Evolutionary conservation across 2,329 filamentous ascomycete species (phyloP), one percentile per base, ranked within the genome.

Genomic region (Botrytis deweyae): DNA sequence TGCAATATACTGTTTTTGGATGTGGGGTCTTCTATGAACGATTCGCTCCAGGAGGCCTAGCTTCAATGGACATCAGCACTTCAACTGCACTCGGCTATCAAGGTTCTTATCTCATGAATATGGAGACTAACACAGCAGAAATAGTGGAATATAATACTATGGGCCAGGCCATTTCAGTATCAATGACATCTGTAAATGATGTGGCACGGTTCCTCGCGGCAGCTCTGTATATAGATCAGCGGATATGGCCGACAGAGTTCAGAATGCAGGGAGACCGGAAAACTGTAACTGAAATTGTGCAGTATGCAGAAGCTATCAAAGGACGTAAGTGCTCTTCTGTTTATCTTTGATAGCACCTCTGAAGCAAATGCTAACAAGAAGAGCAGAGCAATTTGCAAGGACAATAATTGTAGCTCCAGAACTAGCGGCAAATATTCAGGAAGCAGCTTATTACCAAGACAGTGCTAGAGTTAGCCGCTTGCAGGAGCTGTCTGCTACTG

Each of bases 11-110:
- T 0, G 85, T 90, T 40, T 94, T 94, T 81, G 88, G 90, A 0
- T 94, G 92, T 77, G 92, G 92, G 33, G 82, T 94, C 44, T 89
- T 94, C 76, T 94, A 93, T 84, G 92, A 94, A 80, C 85, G 91
- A 0, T 94, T 94, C 78, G 89, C 88, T 33, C 90, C 89, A 0
- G 89, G 88, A 4, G 92, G 92, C 0, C 85, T 94, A 74, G 84
- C 85, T 20, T 83, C 85, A 29, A 85, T 89, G 72, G 84, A 86
- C 49, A 89, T 94, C 65, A 91, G 91, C 0, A 75, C 80, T 10
- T 85, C 86, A n/a, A 86, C 85, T 61, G 86, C 87, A 29, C 83
- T 89, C 36, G 83, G 84, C 14, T 75, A 77, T 49, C 87, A 90
- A 76, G 91, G 91, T 8, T 87, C 89, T 77, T 94, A 91, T 77